These are phyloP conservation scores for Stemphylium lycopersici DNA, from an alignment of 2,329 filamentous ascomycete species.

Conservation along the genomic window DNA sequence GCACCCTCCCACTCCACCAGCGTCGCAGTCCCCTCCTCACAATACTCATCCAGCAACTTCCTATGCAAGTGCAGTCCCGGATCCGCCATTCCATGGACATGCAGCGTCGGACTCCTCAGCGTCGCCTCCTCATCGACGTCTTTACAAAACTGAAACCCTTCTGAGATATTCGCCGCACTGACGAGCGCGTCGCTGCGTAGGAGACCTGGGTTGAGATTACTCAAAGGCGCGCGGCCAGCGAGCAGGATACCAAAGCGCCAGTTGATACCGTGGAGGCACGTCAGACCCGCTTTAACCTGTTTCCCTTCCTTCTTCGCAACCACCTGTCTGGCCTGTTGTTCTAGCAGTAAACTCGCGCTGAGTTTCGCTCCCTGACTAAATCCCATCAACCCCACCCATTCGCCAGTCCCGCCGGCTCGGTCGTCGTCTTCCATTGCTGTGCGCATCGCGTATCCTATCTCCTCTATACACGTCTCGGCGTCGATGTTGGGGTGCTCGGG, in stretches of 20 bases:
- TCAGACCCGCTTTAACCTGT: constrained; percentile 27
- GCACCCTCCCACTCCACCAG: constrained; percentile 76
- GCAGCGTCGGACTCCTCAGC: constrained; percentile 65
- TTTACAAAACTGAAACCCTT: constrained; percentile 48
- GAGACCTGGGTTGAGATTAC: constrained; percentile 56
- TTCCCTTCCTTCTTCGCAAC: constrained; percentile 37
- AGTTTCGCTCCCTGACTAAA: constrained; percentile 60
- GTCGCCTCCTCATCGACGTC: constrained; percentile 54
- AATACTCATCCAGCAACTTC: constrained; percentile 64
- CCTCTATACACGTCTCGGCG: constrained; percentile 54
- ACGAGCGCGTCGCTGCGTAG: constrained; percentile 48
- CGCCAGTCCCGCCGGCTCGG: constrained; percentile 47
- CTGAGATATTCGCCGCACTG: constrained; percentile 51
- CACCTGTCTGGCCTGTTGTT: constrained; percentile 63
- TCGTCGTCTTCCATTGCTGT: constrained; percentile 55
- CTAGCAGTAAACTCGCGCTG: constrained; percentile 54
- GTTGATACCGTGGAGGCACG: constrained; percentile 36
- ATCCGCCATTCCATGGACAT: constrained; percentile 70
- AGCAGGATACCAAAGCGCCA: constrained; percentile 68
- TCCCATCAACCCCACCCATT: constrained; percentile 59
- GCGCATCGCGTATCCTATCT: constrained; percentile 55
- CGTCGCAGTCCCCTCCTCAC: constrained; percentile 58
- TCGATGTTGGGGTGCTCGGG: constrained; percentile 62
- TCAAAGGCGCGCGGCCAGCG: constrained; percentile 66
- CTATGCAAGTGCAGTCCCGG: constrained; percentile 65